Conservation (phyloP, 2,329 filamentous ascomycete species). For the Aspergillus versicolor region DNA sequence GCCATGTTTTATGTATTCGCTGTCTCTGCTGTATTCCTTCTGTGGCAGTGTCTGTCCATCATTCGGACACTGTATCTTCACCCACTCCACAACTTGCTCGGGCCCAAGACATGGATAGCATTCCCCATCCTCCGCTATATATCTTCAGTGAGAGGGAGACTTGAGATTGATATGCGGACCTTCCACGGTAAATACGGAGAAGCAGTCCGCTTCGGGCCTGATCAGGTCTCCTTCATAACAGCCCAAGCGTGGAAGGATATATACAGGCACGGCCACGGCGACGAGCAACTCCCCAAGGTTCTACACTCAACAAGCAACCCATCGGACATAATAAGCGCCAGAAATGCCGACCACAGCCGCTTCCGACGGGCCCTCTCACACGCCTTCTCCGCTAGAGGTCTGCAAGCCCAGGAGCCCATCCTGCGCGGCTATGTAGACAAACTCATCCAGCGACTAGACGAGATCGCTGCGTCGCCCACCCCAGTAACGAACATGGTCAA, state of each 20-base stretch:
- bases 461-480: not conserved
- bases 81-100: slow-evolving; percentile 8
- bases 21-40: too few relatives aligned
- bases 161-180: slow-evolving; percentile 13
- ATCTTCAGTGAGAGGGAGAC: slow-evolving; percentile 1
- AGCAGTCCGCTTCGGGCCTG: slow-evolving; percentile 43
- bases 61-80: not conserved
- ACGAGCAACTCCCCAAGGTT: not conserved
- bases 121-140: not conserved
- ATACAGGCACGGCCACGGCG: slow-evolving; percentile 25
- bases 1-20: too few relatives aligned
- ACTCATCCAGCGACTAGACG: slow-evolving; percentile 23
- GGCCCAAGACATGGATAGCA: slow-evolving; percentile 1
- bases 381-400: slow-evolving; percentile 36
- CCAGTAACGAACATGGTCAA: slow-evolving; percentile 1
- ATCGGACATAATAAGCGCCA: not conserved
- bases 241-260: slow-evolving; percentile 35
- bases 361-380: slow-evolving; percentile 35
- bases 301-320: not conserved
- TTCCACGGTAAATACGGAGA: slow-evolving; percentile 29
- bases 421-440: slow-evolving; percentile 31
- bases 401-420: slow-evolving; percentile 34
- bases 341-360: slow-evolving; percentile 28
- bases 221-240: slow-evolving; percentile 32
- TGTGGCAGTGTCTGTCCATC: too few relatives aligned